phyloP scores from a whole-genome alignment of 2,329 filamentous ascomycete species.

The Aspergillus spinulosporus region DNA sequence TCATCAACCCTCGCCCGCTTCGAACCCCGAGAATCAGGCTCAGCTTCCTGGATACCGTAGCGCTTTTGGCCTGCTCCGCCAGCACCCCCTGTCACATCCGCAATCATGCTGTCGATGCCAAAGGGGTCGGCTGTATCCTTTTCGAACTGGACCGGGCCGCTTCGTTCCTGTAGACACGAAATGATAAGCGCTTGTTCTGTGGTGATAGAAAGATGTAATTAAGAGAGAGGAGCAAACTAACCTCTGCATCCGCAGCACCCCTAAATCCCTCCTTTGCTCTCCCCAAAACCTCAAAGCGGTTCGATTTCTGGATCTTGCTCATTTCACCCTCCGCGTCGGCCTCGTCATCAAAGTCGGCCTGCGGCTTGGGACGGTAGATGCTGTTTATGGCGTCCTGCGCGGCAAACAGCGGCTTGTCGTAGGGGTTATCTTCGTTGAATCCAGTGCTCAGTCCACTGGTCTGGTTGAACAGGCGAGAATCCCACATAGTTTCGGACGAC shows the following conservation, averaged over 20 bases:
- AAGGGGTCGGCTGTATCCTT: constrained; percentile 86
- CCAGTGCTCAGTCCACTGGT: constrained; percentile 85
- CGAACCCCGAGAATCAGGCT: constrained; percentile 37
- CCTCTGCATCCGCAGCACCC: constrained; percentile 76
- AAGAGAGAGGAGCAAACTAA: constrained; percentile 40
- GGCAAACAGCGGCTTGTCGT: constrained; percentile 95
- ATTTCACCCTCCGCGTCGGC: constrained; percentile 79
- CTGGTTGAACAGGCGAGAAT: constrained; percentile 93
- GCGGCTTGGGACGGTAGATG: constrained; percentile 81
- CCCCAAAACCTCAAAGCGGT: constrained; percentile 84
- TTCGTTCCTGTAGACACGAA: constrained; percentile 58
- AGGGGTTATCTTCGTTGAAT: constrained; percentile 96
- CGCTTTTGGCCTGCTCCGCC: constrained; percentile 50
- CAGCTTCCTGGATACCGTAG: constrained; percentile 46
- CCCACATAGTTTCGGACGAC: constrained; percentile 92
- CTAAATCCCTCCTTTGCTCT: constrained; percentile 83
- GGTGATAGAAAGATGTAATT: constrained; percentile 7
- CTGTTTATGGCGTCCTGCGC: constrained; percentile 92
- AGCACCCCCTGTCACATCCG: constrained; percentile 61
- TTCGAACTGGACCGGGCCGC: constrained; percentile 95
- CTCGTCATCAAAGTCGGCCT: constrained; percentile 72
- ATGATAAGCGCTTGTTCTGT: background rate
- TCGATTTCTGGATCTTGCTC: constrained; percentile 81
- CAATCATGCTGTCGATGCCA: constrained; percentile 90
- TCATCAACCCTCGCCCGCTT: constrained; percentile 81